A percentile compares a stretch with the other conserved stretches of the same genome.
Evolutionary conservation across 129 eudicot genomes (phyloP).

Genomic region (Helichrysum umbraculigerum): DNA sequence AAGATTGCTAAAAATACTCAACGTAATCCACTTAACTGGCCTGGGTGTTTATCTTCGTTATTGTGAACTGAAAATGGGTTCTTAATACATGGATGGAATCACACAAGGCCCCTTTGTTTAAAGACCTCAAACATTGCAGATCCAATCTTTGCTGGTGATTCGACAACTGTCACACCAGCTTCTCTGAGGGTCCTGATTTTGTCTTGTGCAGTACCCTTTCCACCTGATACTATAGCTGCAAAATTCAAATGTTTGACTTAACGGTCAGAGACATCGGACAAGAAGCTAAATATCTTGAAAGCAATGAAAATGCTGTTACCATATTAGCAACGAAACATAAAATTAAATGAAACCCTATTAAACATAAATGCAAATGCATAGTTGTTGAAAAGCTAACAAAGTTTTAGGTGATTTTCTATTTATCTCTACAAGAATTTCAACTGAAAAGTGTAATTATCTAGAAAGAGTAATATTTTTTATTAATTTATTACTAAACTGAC

Average conservation of each 20-base stretch:
- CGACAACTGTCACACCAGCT: constrained; percentile 95
- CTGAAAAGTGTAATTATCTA: no score
- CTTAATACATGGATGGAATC: constrained; percentile 30
- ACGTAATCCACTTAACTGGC: constrained; percentile 28
- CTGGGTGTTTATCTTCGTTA: constrained; percentile 35
- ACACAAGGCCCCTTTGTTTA: constrained; percentile 88
- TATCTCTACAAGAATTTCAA: no score
- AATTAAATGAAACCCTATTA: background rate
- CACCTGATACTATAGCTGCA: constrained; percentile 99
- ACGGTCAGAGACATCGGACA: background rate
- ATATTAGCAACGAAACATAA: background rate
- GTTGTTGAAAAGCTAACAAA: background rate
- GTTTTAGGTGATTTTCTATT: no score
- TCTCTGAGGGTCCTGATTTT: constrained; percentile 85
- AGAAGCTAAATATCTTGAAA: background rate
- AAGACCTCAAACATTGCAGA: constrained; percentile 90
- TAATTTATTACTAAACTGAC: background rate
- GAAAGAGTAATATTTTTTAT: no score
- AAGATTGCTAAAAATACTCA: constrained; percentile 23
- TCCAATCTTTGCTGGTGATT: constrained; percentile 97
- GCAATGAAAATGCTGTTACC: background rate
- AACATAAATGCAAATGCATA: background rate
- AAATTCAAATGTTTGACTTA: constrained; percentile 15
- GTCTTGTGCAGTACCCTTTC: constrained; percentile 99
- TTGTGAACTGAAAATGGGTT: constrained; percentile 35